Percentiles rank a stretch among this genome's conserved stretches.
Conservation (phyloP, 2,329 filamentous ascomycete genomes). For the Tolypocladium endophyticum region DNA sequence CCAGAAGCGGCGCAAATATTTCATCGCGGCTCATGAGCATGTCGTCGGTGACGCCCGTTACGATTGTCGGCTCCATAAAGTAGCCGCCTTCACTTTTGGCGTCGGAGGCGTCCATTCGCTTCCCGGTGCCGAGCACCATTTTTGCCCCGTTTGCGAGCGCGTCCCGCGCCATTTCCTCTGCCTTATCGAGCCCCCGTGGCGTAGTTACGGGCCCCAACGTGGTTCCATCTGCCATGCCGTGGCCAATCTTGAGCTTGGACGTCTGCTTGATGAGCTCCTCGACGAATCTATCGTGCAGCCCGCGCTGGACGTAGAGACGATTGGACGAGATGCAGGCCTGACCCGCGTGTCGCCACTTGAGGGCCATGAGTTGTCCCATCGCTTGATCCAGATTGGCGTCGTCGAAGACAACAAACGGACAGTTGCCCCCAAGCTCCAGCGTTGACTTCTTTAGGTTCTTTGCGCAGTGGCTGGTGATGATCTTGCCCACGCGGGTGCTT, state of each 20-base stretch:
- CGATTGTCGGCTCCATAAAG: constrained; percentile 60
- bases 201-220: constrained; percentile 26
- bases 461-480: constrained; percentile 49
- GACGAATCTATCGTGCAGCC: constrained; percentile 51
- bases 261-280: constrained; percentile 41
- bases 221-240: constrained; percentile 36
- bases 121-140: constrained; percentile 40
- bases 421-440: constrained; percentile 63
- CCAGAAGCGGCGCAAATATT: constrained; percentile 63
- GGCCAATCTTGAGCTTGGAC: constrained; percentile 45
- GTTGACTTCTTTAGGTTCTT: constrained; percentile 56
- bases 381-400: constrained; percentile 60
- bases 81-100: constrained; percentile 36
- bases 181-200: constrained; percentile 20
- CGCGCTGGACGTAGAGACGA: constrained; percentile 47
- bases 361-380: constrained; percentile 47
- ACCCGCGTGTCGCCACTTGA: constrained; percentile 63
- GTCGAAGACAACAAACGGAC: constrained; percentile 53
- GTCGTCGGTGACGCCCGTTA: constrained; percentile 53
- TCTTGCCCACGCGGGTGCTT: constrained; percentile 57
- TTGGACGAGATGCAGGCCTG: constrained; percentile 63
- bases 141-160: constrained; percentile 52
- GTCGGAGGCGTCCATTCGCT: constrained; percentile 27
- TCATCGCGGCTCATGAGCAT: constrained; percentile 61
- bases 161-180: constrained; percentile 43